Evolutionary conservation across 768 basidiomycete species (phyloP).

Genomic region (Pulveroboletus frians): DNA sequence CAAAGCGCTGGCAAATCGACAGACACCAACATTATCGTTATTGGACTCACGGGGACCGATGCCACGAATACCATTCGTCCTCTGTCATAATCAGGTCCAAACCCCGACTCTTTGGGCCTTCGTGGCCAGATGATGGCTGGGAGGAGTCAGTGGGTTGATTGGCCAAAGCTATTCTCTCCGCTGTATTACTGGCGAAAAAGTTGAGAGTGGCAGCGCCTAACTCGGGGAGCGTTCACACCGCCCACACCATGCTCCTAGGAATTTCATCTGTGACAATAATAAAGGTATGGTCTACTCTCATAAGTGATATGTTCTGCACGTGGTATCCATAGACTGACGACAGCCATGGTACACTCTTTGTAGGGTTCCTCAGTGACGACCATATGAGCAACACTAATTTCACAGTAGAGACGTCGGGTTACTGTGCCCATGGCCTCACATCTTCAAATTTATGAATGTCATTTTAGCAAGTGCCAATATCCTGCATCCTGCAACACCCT

Average conservation of each 20-base stretch:
- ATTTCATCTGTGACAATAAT: background rate
- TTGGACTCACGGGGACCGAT: background rate
- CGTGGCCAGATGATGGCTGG: background rate
- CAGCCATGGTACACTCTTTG: background rate
- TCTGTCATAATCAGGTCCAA: background rate
- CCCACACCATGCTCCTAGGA: background rate
- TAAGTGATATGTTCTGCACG: background rate
- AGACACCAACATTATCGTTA: background rate
- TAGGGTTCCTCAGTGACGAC: background rate
- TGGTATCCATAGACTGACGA: background rate
- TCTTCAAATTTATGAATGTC: background rate
- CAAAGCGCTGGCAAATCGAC: background rate
- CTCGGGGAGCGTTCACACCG: background rate
- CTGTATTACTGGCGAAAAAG: background rate
- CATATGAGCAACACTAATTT: background rate
- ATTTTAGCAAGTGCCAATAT: background rate
- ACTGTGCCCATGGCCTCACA: background rate
- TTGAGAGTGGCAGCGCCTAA: background rate
- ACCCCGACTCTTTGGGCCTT: no score
- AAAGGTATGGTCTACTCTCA: background rate
- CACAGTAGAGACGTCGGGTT: background rate
- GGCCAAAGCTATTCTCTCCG: background rate
- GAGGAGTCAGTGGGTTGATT: background rate
- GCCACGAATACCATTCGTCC: background rate
- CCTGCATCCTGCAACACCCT: background rate